Percentiles rank a stretch among this genome's conserved stretches.
These are phyloP conservation scores for Rhytidiadelphus loreus DNA, from an alignment of 225 moss, liverwort and hornwort species.

Conservation along the genomic window DNA sequence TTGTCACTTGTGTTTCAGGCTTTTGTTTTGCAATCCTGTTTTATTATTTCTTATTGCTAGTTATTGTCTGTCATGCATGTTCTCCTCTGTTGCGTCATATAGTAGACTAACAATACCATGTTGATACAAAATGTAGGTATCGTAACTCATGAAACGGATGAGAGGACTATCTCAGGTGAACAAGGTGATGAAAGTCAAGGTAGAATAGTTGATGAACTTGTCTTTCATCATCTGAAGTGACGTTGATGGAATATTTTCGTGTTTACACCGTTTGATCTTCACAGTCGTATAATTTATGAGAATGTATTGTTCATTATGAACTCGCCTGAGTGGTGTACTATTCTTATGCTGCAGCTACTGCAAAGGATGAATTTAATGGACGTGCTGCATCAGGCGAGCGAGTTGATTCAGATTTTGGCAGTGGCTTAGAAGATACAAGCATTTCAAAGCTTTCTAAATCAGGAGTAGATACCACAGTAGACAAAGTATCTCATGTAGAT, in stretches of 20 bases:
- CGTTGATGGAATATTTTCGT: neutral
- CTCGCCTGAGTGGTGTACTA: neutral
- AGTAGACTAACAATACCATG: neutral
- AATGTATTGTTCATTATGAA: neutral
- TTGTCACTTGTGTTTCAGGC: neutral
- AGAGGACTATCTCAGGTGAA: slow-evolving; percentile 17
- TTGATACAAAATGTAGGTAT: slow-evolving; percentile 12
- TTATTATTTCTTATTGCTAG: neutral
- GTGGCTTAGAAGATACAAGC: neutral
- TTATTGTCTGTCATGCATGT: neutral
- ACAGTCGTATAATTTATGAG: neutral
- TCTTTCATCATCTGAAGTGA: neutral
- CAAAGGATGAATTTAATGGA: slow-evolving; percentile 12
- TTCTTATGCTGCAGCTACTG: slow-evolving; percentile 14
- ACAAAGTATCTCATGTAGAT: slow-evolving; percentile 1
- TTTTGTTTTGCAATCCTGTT: neutral
- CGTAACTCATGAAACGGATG: slow-evolving; percentile 5
- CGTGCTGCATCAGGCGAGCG: slow-evolving; percentile 15
- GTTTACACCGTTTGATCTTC: neutral
- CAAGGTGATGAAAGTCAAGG: slow-evolving; percentile 5
- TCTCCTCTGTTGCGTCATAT: neutral
- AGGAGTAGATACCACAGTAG: slow-evolving; percentile 3
- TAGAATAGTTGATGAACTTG: neutral
- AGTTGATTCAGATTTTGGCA: slow-evolving; percentile 11
- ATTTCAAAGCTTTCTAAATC: neutral